Percentiles rank a stretch among this genome's conserved stretches.
Evolutionary conservation across 1,284 basidiomycete genomes (phyloP).

Genomic region (Microbotryum silenes-acaulis): DNA sequence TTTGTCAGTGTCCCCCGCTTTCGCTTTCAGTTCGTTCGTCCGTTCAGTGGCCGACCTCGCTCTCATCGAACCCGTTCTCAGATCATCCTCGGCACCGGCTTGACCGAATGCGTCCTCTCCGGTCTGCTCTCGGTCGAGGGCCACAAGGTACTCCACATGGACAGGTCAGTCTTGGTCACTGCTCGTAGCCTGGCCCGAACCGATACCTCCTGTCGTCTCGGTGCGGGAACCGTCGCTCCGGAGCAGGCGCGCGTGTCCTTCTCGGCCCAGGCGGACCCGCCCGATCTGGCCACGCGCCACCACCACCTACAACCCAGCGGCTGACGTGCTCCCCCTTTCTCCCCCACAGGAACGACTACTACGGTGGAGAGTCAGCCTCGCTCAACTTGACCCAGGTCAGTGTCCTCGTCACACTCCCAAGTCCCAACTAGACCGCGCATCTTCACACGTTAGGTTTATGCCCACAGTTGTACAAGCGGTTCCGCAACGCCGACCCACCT

Average conservation of each 20-base stretch:
- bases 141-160: slow-evolving; percentile 99
- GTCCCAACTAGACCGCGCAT: background rate
- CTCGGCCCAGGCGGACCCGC: background rate
- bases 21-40: background rate
- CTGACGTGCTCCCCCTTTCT: no score
- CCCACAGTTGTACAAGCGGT: slow-evolving; percentile 86
- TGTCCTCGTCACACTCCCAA: background rate
- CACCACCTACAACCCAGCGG: no score
- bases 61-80: slow-evolving; percentile 2
- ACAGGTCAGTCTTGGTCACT: slow-evolving; percentile 45
- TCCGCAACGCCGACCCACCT: slow-evolving; percentile 54
- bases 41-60: background rate
- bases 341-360: slow-evolving; percentile 76
- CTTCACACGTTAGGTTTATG: background rate
- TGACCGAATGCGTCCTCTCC: slow-evolving; percentile 97
- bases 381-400: slow-evolving; percentile 91
- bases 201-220: no score
- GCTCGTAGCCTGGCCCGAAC: no score
- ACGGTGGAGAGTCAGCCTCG: slow-evolving; percentile 94
- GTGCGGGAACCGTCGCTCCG: no score
- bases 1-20: slow-evolving; percentile 9
- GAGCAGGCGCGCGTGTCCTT: background rate
- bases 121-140: slow-evolving; percentile 95
- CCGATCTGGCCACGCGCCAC: no score
- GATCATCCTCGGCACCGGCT: slow-evolving; percentile 64